phyloP scores from a whole-genome alignment of 179 eudicot genomes.

The Actinidia chinensis region DNA sequence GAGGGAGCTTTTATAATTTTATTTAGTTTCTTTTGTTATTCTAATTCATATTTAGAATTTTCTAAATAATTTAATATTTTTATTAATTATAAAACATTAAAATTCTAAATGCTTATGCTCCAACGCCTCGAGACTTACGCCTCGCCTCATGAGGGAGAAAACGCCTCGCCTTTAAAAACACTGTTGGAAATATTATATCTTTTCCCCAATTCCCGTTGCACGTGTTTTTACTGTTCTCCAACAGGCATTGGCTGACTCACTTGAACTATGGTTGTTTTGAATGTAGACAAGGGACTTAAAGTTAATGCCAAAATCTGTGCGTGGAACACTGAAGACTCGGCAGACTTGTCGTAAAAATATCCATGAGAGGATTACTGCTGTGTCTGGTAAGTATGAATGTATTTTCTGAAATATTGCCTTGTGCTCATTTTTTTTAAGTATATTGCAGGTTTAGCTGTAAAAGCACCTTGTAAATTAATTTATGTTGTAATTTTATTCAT shows the following conservation, averaged over 20 bases:
- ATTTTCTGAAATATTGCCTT: background rate
- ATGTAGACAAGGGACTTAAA: conserved; percentile 82
- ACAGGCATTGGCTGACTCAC: background rate
- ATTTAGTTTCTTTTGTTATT: too few relatives aligned
- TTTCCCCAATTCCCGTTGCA: background rate
- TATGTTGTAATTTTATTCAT: background rate
- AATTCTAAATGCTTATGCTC: too few relatives aligned
- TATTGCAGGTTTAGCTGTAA: background rate
- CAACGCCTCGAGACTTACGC: too few relatives aligned
- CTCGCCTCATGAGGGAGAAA: too few relatives aligned
- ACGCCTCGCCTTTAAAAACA: background rate
- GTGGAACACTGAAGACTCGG: conserved; percentile 50
- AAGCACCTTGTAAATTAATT: background rate
- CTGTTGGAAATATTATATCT: background rate
- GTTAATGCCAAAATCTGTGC: conserved; percentile 56
- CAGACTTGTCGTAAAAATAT: conserved; percentile 76
- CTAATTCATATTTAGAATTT: too few relatives aligned
- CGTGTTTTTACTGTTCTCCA: background rate
- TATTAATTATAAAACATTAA: too few relatives aligned
- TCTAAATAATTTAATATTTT: too few relatives aligned
- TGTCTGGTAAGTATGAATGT: conserved; percentile 48
- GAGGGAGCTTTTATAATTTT: too few relatives aligned
- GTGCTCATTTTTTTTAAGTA: background rate
- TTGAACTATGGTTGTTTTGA: conserved; percentile 6
- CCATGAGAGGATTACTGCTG: conserved; percentile 70